phyloP scores from a whole-genome alignment of 2,329 filamentous ascomycete species.

The Cladosporium oxysporum region DNA sequence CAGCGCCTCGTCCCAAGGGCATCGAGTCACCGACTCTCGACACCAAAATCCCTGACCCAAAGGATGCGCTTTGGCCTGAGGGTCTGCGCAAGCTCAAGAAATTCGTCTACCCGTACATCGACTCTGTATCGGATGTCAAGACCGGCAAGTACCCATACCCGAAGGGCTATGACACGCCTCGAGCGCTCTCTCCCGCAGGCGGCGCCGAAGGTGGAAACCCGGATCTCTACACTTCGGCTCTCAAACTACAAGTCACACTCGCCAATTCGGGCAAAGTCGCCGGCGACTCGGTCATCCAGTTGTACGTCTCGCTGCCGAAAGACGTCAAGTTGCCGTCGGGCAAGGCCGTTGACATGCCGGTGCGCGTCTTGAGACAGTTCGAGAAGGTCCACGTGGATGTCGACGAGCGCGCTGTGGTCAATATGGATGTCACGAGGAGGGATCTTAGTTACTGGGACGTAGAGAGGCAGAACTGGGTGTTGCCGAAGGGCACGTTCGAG shows the following conservation, averaged over 20 bases:
- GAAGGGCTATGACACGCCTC: constrained; percentile 54
- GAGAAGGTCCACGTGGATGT: constrained; percentile 43
- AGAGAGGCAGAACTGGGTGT: constrained; percentile 39
- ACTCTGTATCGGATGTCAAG: constrained; percentile 50
- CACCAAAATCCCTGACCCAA: constrained; percentile 54
- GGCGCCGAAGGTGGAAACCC: constrained; percentile 70
- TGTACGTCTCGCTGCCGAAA: constrained; percentile 53
- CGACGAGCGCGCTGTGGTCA: constrained; percentile 27
- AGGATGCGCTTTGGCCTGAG: constrained; percentile 62
- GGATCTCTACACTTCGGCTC: constrained; percentile 61
- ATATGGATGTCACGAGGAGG: constrained; percentile 35
- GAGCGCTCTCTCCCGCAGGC: constrained; percentile 62
- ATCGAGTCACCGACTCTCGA: constrained; percentile 58
- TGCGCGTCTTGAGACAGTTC: constrained; percentile 47
- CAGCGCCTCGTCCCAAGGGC: constrained; percentile 40
- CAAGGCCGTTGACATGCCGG: constrained; percentile 46
- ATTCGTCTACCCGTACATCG: constrained; percentile 73
- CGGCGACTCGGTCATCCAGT: constrained; percentile 58
- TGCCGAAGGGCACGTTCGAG: constrained; percentile 37
- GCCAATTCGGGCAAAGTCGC: constrained; percentile 62
- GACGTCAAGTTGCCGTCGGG: constrained; percentile 31
- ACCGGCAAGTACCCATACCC: constrained; percentile 53
- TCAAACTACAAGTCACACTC: constrained; percentile 54
- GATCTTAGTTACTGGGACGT: constrained; percentile 42
- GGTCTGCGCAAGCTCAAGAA: constrained; percentile 64